phyloP scores from a whole-genome alignment of 2,329 filamentous ascomycete species.

The Xylaria sp. region DNA sequence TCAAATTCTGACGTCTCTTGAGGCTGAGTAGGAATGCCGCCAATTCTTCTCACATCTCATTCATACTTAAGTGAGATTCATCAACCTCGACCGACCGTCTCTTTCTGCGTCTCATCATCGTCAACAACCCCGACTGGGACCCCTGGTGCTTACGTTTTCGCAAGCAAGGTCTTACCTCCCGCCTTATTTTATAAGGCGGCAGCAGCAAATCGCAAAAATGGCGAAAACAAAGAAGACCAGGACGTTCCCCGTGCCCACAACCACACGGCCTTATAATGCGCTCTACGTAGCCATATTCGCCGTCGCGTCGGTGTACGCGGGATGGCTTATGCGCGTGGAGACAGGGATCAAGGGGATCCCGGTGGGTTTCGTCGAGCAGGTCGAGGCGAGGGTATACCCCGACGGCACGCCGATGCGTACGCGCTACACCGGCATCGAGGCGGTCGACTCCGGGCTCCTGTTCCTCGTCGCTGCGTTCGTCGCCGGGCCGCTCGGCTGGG shows the following conservation, averaged over 20 bases:
- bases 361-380: slow-evolving; percentile 36
- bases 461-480: slow-evolving; percentile 45
- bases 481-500: slow-evolving; percentile 44
- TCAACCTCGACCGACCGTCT: not conserved
- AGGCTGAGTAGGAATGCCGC: slow-evolving; percentile 20
- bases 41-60: not conserved
- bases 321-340: slow-evolving; percentile 45
- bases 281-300: slow-evolving; percentile 37
- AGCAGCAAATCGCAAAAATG: slow-evolving; percentile 5
- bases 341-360: slow-evolving; percentile 41
- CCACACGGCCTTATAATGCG: slow-evolving; percentile 39
- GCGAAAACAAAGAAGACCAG: slow-evolving; percentile 26
- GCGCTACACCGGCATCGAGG: slow-evolving; percentile 43
- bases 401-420: slow-evolving; percentile 43
- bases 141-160: not conserved
- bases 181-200: not conserved
- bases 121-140: not conserved
- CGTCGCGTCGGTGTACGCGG: slow-evolving; percentile 27
- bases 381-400: slow-evolving; percentile 37
- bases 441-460: slow-evolving; percentile 33
- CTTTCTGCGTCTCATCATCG: not conserved
- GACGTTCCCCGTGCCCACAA: slow-evolving; percentile 29
- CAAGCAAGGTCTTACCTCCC: not conserved
- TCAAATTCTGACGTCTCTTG: slow-evolving; percentile 26
- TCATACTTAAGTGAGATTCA: not conserved